Base-by-base conservation (phyloP, 176 grass and related monocot species). In the maize (Zea mays) region DNA sequence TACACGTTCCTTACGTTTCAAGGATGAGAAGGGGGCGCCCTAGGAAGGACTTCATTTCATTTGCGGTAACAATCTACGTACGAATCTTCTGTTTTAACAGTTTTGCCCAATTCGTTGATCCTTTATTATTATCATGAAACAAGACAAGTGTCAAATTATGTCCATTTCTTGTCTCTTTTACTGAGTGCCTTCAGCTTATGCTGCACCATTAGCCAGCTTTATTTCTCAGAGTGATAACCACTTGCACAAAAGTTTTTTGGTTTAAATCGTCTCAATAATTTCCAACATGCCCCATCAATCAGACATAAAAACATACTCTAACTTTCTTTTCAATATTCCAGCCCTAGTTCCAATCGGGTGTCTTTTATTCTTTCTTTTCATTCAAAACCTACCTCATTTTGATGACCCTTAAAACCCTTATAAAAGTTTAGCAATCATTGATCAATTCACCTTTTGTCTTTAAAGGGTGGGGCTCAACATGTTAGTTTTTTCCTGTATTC, bases 21-120 rank as follows among this genome's bases (percentile, higher is more conserved):
- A 96, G 96, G 72, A 75, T 84, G 64, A 95, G 96, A 89, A 92
- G 92, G 80, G 84, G 96, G 2, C 89, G 88, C 7, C 96, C 96
- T 34, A 92, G 96, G 78, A 96, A 85, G 81, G 88, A 90, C 46
- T 79, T 91, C 65, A 70, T 87, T 35, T 78, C 84, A 38, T 87
- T 99, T 62, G 81, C 74, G 90, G 96, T 99, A 94, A 98, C 34
- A 80, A 76, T 69, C 54, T 88, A 76, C 64, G 20, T 73, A 34
- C 69, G 12, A 55, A 71, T 85, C 2, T 34, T 80, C 70, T 72
- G 44, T 56, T 45, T 57, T 44, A 21, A 57, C 61, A 59, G 2
- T 17, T 84, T 21, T 59, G 5, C 8, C 50, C 14, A 65, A 12
- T 82, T 68, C 64, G 36, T 14, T 13, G 65, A 1, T 12, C 44